Evolutionary conservation across 1,284 basidiomycete genomes (phyloP), one percentile per base, ranked within the genome.

Genomic region (Peniophora sp.): DNA sequence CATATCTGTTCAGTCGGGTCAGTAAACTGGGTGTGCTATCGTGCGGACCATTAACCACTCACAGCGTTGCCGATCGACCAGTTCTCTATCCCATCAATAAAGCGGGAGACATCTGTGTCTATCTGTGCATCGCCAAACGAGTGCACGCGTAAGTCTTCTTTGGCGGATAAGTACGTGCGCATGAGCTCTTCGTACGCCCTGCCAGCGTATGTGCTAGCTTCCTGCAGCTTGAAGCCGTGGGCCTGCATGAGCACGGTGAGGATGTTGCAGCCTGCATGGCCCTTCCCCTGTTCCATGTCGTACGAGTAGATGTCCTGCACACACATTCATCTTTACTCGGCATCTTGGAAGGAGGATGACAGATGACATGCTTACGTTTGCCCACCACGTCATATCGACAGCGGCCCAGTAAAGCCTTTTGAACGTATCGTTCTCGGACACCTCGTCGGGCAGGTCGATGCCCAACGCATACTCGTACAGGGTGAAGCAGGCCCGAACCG

Each of bases 221-320:
- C 70, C 63, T 85, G 84, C 18, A 85, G 65, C 52, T 69, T 65
- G 49, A 77, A 63, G 20, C 64, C 58, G 47, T 72, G 72, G 50
- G 75, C 72, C 52, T 75, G 68, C 79, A 85, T 83, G 48, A 83
- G 72, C 27, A 86, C 80, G 3, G 81, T 81, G 44, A 87, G 70
- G 56, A 85, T 71, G 59, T 86, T 86, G 60, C 83, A 83, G 44
- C 76, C 76, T n/a, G 69, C 72, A 51, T 78, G 77, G n/a, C 82
- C 83, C 62, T 79, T 82, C 41, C 79, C 75, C 60, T 84, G 80
- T 59, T 87, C 83, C 75, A 83, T 79, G 62, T 83, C 79, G 64
- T 85, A 87, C 10, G 82, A 85, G 58, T 85, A 85, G 12, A 85
- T 67, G 50, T 86, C 83, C 84, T 85, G 55, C 54, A n/a, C 34